Evolutionary conservation across 257 asterid genomes (phyloP).

Genomic region (Coffea eugenioides): DNA sequence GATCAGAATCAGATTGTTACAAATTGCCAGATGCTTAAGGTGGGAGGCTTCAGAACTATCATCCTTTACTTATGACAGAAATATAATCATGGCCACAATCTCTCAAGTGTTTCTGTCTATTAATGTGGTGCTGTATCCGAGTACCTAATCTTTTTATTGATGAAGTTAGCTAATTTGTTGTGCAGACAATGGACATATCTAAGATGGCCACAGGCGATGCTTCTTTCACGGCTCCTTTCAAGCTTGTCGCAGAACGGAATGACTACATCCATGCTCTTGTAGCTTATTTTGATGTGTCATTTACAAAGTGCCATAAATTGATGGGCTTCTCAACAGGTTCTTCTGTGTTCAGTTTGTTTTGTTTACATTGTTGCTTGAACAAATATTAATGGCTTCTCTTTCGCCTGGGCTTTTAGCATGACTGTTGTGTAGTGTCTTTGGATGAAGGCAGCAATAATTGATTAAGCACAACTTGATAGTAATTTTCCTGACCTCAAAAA

Average conservation of each 20-base stretch:
- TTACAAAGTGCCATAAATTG: conserved; percentile 79
- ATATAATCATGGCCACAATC: not conserved
- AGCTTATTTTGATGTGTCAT: conserved; percentile 91
- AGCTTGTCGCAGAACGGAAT: conserved; percentile 90
- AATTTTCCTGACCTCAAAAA: not conserved
- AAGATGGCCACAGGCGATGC: conserved; percentile 85
- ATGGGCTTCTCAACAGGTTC: conserved; percentile 94
- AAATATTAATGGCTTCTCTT: not conserved
- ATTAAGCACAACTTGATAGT: not conserved
- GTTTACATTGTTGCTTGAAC: not conserved
- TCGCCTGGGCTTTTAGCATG: not conserved
- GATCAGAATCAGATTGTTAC: conserved; percentile 93
- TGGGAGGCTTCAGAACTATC: conserved; percentile 17
- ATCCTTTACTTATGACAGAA: not conserved
- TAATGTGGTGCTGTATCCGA: not conserved
- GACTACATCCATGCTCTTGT: conserved; percentile 97
- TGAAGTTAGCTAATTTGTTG: not conserved
- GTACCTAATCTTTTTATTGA: not conserved
- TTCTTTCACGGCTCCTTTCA: conserved; percentile 92
- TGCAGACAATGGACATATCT: conserved; percentile 94
- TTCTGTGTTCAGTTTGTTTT: conserved; percentile 2
- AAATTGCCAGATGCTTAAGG: conserved; percentile 86
- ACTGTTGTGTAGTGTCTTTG: not conserved
- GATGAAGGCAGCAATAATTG: not conserved
- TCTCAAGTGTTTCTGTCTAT: conserved; percentile 1